phyloP scores from a whole-genome alignment of 2,329 filamentous ascomycete genomes.

The Aspergillus piperis region DNA sequence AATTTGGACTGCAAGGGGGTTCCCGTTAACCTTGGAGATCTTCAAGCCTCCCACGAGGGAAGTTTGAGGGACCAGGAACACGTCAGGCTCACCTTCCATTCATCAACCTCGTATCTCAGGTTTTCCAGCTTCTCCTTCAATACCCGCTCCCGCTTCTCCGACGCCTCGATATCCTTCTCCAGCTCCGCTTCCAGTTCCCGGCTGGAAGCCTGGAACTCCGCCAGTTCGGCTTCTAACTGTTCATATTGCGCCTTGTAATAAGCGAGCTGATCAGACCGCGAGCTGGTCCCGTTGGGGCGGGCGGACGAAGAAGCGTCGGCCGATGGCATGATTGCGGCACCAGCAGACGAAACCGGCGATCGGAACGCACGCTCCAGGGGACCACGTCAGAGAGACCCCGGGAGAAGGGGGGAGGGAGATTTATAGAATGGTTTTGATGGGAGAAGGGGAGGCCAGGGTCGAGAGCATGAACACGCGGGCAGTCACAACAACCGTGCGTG shows the following conservation, averaged over 20 bases:
- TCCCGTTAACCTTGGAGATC: constrained; percentile 4
- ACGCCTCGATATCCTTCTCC: constrained; percentile 92
- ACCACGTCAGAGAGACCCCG: constrained; percentile 20
- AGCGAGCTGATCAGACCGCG: constrained; percentile 71
- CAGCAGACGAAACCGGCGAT: constrained; percentile 20
- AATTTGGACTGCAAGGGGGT: constrained; percentile 72
- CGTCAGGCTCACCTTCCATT: constrained; percentile 80
- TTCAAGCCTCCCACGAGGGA: background rate
- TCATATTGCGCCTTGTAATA: constrained; percentile 98
- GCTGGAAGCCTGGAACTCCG: constrained; percentile 91
- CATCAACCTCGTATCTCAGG: constrained; percentile 85
- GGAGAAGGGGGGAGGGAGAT: constrained; percentile 9
- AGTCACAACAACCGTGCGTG: constrained; percentile 19
- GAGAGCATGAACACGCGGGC: constrained; percentile 18
- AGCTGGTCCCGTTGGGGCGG: constrained; percentile 41
- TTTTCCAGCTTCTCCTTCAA: constrained; percentile 85
- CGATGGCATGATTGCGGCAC: constrained; percentile 39
- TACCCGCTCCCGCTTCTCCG: constrained; percentile 86
- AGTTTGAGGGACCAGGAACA: background rate
- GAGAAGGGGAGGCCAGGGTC: constrained; percentile 4
- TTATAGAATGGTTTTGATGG: background rate
- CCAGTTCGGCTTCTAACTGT: constrained; percentile 83
- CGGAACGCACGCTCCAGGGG: constrained; percentile 21
- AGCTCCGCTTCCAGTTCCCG: constrained; percentile 91
- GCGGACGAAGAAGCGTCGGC: constrained; percentile 42